Percentiles rank a stretch among this genome's conserved stretches.
Conservation (phyloP, 768 basidiomycete species). For the Collybiopsis luxurians region DNA sequence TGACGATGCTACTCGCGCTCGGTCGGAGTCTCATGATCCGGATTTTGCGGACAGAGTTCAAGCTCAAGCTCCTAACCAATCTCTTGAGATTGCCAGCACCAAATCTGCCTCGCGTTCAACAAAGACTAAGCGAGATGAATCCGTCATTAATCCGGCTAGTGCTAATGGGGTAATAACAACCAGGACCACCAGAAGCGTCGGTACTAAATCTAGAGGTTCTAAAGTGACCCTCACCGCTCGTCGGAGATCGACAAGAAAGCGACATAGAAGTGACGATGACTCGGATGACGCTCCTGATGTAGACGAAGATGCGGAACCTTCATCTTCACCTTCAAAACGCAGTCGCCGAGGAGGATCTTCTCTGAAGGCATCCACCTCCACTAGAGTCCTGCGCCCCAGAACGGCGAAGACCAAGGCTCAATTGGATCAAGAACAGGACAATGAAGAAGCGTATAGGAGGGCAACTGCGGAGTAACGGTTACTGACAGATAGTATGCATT, state of each 20-base stretch:
- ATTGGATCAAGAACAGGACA: slow-evolving; percentile 44
- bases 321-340: slow-evolving; percentile 8
- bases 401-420: slow-evolving; percentile 48
- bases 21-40: neutral
- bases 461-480: too few species aligned
- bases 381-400: slow-evolving; percentile 60
- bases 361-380: slow-evolving; percentile 26
- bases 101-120: neutral
- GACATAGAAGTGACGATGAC: slow-evolving; percentile 12
- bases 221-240: slow-evolving; percentile 10
- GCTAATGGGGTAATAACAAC: slow-evolving; percentile 8
- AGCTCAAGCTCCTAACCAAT: neutral
- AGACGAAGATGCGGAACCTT: neutral
- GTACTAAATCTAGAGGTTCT: slow-evolving; percentile 16
- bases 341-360: slow-evolving; percentile 13
- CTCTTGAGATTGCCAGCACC: too few species aligned
- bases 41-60: neutral
- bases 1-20: slow-evolving; percentile 1
- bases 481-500: too few species aligned
- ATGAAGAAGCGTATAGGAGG: slow-evolving; percentile 47
- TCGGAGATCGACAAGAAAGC: slow-evolving; percentile 8
- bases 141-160: neutral
- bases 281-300: slow-evolving; percentile 13
- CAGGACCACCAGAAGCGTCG: slow-evolving; percentile 5
- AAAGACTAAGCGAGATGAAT: neutral